Evolutionary conservation across 1,284 basidiomycete species (phyloP).

Genomic region (Schizophyllum amplum): DNA sequence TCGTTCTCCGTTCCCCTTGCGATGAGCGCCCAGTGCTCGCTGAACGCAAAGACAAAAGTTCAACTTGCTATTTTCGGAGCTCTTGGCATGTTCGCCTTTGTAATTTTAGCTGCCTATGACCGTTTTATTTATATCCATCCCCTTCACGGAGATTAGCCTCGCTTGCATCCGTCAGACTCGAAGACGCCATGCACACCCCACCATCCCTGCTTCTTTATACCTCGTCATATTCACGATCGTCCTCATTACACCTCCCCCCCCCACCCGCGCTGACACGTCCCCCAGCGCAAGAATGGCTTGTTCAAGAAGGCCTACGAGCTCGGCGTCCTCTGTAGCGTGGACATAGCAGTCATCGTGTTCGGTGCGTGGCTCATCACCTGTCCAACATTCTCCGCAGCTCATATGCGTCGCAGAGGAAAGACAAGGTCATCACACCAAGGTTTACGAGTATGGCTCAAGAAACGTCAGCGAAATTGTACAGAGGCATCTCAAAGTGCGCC

Average conservation of each 20-base stretch:
- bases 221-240: constrained; percentile 8
- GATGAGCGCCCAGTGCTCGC: constrained; percentile 2
- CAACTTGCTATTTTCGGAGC: neutral
- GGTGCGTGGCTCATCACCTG: constrained; percentile 24
- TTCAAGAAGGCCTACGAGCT: constrained; percentile 73
- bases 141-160: neutral
- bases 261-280: no score
- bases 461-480: constrained; percentile 40
- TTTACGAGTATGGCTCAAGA: constrained; percentile 51
- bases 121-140: constrained; percentile 18
- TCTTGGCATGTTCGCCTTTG: neutral
- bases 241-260: constrained; percentile 11
- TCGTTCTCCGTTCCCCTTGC: neutral
- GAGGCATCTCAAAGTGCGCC: constrained; percentile 38
- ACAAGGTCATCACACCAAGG: constrained; percentile 44
- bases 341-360: constrained; percentile 65
- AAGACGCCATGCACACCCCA: constrained; percentile 9
- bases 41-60: constrained; percentile 2
- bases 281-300: constrained; percentile 57
- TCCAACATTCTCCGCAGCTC: constrained; percentile 4
- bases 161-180: neutral
- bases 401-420: constrained; percentile 28
- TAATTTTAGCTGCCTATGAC: constrained; percentile 1
- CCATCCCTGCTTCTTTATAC: constrained; percentile 17
- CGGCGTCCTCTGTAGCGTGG: constrained; percentile 60